phyloP scores from a whole-genome alignment of 495 filamentous ascomycete genomes.

The Aspergillus coremiiformis region DNA sequence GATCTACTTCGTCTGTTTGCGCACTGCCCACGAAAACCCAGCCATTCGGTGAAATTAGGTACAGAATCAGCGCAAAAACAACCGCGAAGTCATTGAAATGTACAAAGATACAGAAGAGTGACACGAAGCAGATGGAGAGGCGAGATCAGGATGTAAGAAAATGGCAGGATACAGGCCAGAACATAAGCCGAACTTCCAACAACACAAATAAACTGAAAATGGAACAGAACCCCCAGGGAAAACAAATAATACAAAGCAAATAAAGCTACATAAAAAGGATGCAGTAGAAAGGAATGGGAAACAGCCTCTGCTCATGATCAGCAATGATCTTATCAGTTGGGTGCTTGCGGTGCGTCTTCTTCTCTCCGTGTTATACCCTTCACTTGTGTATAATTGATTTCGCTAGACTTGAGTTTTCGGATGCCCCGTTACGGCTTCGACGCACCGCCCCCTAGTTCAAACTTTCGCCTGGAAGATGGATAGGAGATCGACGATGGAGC shows the following conservation, averaged over 20 bases:
- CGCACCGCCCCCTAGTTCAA: neutral
- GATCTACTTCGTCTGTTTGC: neutral
- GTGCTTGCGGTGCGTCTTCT: neutral
- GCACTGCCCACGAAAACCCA: neutral
- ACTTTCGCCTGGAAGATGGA: neutral
- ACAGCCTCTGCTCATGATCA: neutral
- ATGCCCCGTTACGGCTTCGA: neutral
- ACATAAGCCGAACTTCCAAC: neutral
- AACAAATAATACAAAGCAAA: constrained; percentile 1
- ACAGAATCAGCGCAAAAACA: constrained; percentile 5
- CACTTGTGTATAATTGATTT: neutral
- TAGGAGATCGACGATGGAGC: neutral
- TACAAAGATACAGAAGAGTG: constrained; percentile 12
- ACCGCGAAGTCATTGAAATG: constrained; percentile 16
- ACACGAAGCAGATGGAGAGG: constrained; percentile 1
- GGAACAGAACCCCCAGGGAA: constrained; percentile 1
- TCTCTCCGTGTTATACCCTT: neutral
- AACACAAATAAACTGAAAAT: constrained; percentile 10
- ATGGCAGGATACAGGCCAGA: constrained; percentile 3
- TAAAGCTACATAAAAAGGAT: constrained; percentile 1
- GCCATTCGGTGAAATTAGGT: constrained; percentile 2
- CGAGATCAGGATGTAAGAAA: constrained; percentile 3
- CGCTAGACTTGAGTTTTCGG: neutral
- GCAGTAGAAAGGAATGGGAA: constrained; percentile 6
- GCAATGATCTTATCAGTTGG: neutral